A percentile compares a stretch with the other conserved stretches of the same genome.
These are phyloP conservation scores for Sporothrix protearum DNA, from an alignment of 2,329 filamentous ascomycete genomes.

Conservation along the genomic window DNA sequence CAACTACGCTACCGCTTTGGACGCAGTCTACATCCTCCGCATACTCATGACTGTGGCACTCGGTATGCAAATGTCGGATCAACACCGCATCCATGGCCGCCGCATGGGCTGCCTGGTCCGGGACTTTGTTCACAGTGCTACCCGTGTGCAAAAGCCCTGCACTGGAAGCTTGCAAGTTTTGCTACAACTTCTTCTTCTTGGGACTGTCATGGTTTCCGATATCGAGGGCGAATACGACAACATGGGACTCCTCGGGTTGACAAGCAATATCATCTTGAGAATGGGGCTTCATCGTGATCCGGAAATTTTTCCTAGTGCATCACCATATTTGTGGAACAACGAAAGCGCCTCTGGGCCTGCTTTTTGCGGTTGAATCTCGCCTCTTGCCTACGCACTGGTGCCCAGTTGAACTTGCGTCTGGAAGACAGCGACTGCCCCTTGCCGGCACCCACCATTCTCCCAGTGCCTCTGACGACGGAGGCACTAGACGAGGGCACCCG, in stretches of 20 bases:
- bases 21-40: constrained; percentile 21
- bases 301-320: constrained; percentile 22
- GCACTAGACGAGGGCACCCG: background rate
- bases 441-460: background rate
- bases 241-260: background rate
- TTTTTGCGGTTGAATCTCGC: constrained; percentile 28
- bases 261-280: constrained; percentile 25
- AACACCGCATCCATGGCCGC: constrained; percentile 22
- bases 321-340: constrained; percentile 27
- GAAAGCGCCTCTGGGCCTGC: constrained; percentile 29
- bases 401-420: constrained; percentile 25
- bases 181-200: constrained; percentile 17
- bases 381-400: constrained; percentile 29
- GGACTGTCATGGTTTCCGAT: constrained; percentile 18
- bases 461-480: background rate
- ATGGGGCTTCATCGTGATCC: constrained; percentile 31
- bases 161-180: constrained; percentile 19
- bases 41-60: constrained; percentile 5
- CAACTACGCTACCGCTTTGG: background rate
- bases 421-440: constrained; percentile 30
- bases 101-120: constrained; percentile 15
- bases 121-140: constrained; percentile 3
- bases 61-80: constrained; percentile 22
- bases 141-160: constrained; percentile 17
- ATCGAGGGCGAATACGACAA: constrained; percentile 16